A percentile compares a stretch with the other conserved stretches of the same genome.
Evolutionary conservation across 1,284 basidiomycete genomes (phyloP).

Genomic region (Ceraceosorus guamensis): DNA sequence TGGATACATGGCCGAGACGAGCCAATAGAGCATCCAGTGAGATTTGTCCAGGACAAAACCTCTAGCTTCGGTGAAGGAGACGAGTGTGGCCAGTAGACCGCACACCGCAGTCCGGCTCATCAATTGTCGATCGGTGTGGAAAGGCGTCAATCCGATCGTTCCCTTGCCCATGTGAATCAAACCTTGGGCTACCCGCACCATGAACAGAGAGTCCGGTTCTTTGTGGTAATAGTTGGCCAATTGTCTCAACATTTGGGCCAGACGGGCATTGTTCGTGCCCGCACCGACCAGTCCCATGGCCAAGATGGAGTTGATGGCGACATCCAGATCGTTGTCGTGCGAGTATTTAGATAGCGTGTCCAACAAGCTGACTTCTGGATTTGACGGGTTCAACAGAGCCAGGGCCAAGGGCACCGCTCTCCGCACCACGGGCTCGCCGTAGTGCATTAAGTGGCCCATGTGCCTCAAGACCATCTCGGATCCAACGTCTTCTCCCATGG

Average conservation of each 20-base stretch:
- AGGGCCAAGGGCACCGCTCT: conserved; percentile 92
- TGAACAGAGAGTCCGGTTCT: conserved; percentile 93
- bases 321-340: conserved; percentile 92
- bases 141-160: conserved; percentile 94
- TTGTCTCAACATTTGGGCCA: conserved; percentile 94
- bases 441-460: conserved; percentile 67
- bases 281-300: conserved; percentile 98
- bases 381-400: conserved; percentile 86
- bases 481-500: conserved; percentile 98
- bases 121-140: conserved; percentile 84
- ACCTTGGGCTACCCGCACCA: conserved; percentile 92
- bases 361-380: conserved; percentile 88
- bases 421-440: conserved; percentile 87
- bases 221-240: conserved; percentile 95
- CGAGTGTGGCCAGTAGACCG: conserved; percentile 79
- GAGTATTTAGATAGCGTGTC: conserved; percentile 99
- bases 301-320: conserved; percentile 93
- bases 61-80: conserved; percentile 88
- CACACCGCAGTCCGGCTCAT: conserved; percentile 84
- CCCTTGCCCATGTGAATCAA: conserved; percentile 99
- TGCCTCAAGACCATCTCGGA: conserved; percentile 65
- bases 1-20: conserved; percentile 92
- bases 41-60: conserved; percentile 84
- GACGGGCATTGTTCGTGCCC: conserved; percentile 92
- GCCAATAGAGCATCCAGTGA: conserved; percentile 98